Base-by-base conservation (phyloP, 345 rosid species). In the Salix purpurea region DNA sequence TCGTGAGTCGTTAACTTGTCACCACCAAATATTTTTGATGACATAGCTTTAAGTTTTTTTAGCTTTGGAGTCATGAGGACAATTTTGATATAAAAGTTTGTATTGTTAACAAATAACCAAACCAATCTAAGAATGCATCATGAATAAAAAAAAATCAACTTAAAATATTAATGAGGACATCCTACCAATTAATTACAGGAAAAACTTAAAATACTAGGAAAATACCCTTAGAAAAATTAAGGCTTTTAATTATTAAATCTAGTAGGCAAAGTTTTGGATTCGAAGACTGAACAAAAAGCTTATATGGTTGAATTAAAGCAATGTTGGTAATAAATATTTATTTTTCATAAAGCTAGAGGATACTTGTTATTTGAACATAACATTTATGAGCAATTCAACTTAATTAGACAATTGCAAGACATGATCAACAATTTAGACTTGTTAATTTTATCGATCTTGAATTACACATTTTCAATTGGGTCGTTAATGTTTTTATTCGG, bases 1-100 rank as follows among this genome's bases (percentile, higher is more conserved):
- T 91, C 94, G 71, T 87, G 91, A 78, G 94, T 87, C 88, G 98
- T 88, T 65, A 97, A 91, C 88, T 86, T 96, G 87, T 96, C 99
- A 34, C 98, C 98, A 30, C 99, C 99, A 91, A 90, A 96, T 78
- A 94, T 87, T 82, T 96, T 96, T 50, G 97, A 90, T 52, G 98
- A 91, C 70, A 95, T 97, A 75, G 90, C 97, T 86, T 96, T 96
- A 79, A 94, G 95, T 80, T 94, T 93, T 75, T 96, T 97, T 32
- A 54, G 90, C 88, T 84, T 91, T 94, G 11, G 73, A 81, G 30
- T 86, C 93, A 82, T 1, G 95, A 75, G 67, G 99, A 87, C 73
- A 91, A 79, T 48, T 96, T 98, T 54, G 99, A 86, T 56, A 91
- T 74, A 81, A 96, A 95, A 68, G 97, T 91, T 85, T 96, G 99